These are phyloP conservation scores for Sporobolomyces pararoseus DNA, from an alignment of 768 basidiomycete genomes.

Conservation along the genomic window DNA sequence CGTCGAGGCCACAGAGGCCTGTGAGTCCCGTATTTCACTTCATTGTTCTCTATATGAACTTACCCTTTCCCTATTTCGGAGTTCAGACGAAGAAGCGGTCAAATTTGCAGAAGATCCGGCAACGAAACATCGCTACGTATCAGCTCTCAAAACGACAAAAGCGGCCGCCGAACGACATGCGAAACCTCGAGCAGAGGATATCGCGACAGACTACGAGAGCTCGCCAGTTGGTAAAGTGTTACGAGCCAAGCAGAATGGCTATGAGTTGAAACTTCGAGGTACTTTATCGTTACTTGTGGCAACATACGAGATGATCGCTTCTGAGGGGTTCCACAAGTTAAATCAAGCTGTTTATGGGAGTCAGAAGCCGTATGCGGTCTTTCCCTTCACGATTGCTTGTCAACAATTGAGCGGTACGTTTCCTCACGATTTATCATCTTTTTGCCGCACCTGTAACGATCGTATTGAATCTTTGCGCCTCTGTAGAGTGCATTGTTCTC, in stretches of 20 bases:
- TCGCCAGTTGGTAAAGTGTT: background rate
- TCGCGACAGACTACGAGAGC: background rate
- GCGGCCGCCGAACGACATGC: background rate
- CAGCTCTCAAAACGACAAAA: background rate
- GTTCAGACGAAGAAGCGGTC: background rate
- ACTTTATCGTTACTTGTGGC: background rate
- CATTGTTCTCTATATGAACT: background rate
- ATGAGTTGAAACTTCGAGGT: background rate
- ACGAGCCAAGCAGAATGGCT: background rate
- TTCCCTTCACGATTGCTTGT: no score
- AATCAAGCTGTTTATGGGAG: no score
- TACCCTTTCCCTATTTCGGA: background rate
- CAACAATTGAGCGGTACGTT: background rate
- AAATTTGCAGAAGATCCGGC: background rate
- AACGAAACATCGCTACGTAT: background rate
- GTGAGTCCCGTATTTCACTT: background rate
- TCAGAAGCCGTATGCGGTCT: no score
- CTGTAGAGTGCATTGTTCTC: background rate
- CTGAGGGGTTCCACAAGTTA: background rate
- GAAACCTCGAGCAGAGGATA: background rate
- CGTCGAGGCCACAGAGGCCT: background rate
- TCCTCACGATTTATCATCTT: no score
- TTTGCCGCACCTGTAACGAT: no score
- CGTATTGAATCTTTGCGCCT: no score
- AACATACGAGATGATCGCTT: background rate